Evolutionary conservation across 1,284 basidiomycete genomes (phyloP), one percentile per base, ranked within the genome.

Genomic region (Moniliella sp.): DNA sequence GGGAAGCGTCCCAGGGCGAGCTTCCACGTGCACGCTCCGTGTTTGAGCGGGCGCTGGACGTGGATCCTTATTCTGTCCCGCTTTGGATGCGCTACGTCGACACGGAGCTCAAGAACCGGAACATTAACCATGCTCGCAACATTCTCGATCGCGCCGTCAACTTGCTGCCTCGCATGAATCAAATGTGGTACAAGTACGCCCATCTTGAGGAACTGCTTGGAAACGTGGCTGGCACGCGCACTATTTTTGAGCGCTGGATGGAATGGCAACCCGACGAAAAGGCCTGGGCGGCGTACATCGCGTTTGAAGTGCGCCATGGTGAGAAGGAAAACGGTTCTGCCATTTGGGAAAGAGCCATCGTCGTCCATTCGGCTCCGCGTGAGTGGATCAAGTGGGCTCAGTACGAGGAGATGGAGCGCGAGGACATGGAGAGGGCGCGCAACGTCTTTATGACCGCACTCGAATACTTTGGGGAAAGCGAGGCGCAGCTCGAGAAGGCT

Each of bases 181-280:
- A 55, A 35, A 51, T 60, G 25, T 93, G 86, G 88, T 93, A 93
- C 70, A 93, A 93, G 64, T 97, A 93, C 43, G 88, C 97, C 33
- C 93, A 93, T 64, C 72, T 97, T 34, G 88, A 99, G 61, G 88
- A 99, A 62, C 71, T 99, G 2, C 70, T 99, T 9, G 79, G 88
- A 52, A 97, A 99, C 56, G 74, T 97, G 21, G 72, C 81, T 1
- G 88, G 88, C 17, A 84, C 86, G 1, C 74, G 88, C 7, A 86
- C 94, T 60, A 80, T 97, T 36, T 97, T 97, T 51, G 91, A 99
- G 63, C 71, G 88, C 29, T 97, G 88, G 88, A 91, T 97, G 83
- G 71, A 78, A 43, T 97, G 91, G 91, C 84, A 97, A 61, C 91
- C 91, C 0, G 83, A 94, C 53, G 91, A 97, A 70, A 94, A 93